Evolutionary conservation across 805 yeast genomes (phyloP).

Genomic region (Debaryomyces maramus): DNA sequence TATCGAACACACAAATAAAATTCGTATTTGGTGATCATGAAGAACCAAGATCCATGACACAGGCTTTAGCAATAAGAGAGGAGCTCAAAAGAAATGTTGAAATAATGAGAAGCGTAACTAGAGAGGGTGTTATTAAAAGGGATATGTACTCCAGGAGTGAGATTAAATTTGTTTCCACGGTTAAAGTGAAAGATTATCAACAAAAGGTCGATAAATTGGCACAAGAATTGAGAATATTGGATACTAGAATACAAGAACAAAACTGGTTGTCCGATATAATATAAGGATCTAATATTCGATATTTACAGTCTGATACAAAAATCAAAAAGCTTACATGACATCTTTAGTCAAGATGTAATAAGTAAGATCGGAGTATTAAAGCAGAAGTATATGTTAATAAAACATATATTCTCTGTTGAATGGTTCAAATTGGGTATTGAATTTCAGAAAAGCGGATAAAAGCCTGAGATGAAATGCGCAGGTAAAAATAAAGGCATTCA

Average conservation of each 20-base stretch:
- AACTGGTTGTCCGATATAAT: constrained; percentile 1
- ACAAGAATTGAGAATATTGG: not conserved
- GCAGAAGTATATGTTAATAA: too few species aligned
- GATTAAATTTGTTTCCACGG: constrained; percentile 3
- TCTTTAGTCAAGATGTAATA: too few species aligned
- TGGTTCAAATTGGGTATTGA: not conserved
- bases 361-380: too few species aligned
- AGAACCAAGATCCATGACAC: constrained; percentile 2
- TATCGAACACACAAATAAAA: not conserved
- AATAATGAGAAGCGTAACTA: not conserved
- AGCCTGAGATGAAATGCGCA: constrained; percentile 1
- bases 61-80: constrained; percentile 4
- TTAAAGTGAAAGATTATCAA: constrained; percentile 2
- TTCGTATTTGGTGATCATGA: not conserved
- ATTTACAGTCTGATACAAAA: not conserved
- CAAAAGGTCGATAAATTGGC: not conserved
- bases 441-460: not conserved
- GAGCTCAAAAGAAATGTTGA: not conserved
- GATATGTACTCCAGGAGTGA: constrained; percentile 4
- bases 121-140: not conserved
- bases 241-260: constrained; percentile 1
- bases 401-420: too few species aligned
- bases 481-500: constrained; percentile 1
- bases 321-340: too few species aligned
- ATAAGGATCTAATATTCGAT: too few species aligned